Conservation (phyloP, 805 yeast species). For the Saccharomycopsis capsularis region DNA sequence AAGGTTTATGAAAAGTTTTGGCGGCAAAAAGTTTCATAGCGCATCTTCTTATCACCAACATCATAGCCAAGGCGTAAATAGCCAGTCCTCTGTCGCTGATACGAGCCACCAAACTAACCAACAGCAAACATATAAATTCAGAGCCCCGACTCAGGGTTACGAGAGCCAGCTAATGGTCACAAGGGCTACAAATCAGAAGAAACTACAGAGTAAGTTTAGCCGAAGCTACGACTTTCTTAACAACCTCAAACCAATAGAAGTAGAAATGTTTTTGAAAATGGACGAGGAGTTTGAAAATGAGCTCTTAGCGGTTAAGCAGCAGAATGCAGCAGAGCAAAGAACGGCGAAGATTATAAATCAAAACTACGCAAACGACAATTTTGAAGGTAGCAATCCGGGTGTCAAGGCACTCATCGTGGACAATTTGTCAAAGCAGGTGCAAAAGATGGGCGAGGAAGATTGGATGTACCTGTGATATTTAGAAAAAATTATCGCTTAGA, state of each 20-base stretch:
- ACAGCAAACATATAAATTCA: background rate
- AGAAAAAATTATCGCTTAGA: too few species aligned
- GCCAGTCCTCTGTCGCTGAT: too few species aligned
- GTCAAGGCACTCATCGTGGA: background rate
- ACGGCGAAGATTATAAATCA: background rate
- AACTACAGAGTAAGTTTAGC: conserved; percentile 6
- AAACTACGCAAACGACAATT: background rate
- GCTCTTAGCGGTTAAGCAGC: background rate
- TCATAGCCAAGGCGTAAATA: background rate
- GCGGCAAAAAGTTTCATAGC: background rate
- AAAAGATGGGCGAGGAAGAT: background rate
- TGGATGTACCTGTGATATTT: background rate
- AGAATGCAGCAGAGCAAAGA: background rate
- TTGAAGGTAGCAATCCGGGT: background rate
- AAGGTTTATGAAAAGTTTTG: background rate
- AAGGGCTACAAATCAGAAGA: background rate
- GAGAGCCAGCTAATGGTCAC: background rate
- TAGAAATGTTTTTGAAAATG: conserved; percentile 11
- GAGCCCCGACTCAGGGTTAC: background rate
- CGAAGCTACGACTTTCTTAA: conserved; percentile 11
- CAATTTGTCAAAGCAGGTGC: background rate
- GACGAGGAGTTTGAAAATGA: conserved; percentile 8
- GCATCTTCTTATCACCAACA: background rate
- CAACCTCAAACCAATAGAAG: conserved; percentile 7
- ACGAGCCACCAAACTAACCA: background rate